phyloP scores from a whole-genome alignment of 2,329 filamentous ascomycete species.

The Aaosphaeria arxii region DNA sequence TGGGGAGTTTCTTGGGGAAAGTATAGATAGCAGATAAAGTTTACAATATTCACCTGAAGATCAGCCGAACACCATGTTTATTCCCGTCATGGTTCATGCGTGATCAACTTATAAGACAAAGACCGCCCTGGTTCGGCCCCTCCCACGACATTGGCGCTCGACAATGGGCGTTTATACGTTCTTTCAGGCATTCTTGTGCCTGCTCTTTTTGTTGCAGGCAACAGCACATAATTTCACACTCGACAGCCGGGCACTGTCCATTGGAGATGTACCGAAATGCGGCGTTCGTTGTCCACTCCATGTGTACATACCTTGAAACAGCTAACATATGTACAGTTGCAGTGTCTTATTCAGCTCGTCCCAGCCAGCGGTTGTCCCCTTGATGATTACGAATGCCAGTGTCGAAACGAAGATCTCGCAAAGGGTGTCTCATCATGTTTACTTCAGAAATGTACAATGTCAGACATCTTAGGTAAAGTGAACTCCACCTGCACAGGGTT shows the following conservation, averaged over 20 bases:
- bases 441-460: conserved; percentile 21
- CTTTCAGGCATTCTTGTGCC: neutral
- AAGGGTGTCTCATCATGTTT: conserved; percentile 10
- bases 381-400: conserved; percentile 15
- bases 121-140: too few relatives aligned
- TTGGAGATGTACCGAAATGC: conserved; percentile 2
- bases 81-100: too few relatives aligned
- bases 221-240: neutral
- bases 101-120: too few relatives aligned
- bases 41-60: too few relatives aligned
- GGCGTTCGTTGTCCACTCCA: conserved; percentile 1
- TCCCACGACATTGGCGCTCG: neutral
- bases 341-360: conserved; percentile 12
- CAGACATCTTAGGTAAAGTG: conserved; percentile 12
- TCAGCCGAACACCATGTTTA: too few relatives aligned
- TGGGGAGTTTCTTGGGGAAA: too few relatives aligned
- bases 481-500: neutral
- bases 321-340: conserved; percentile 7
- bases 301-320: neutral
- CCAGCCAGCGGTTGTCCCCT: conserved; percentile 12
- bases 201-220: neutral
- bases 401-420: conserved; percentile 7
- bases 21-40: too few relatives aligned
- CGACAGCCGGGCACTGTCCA: neutral
- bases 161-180: neutral